Base-by-base conservation (phyloP, 352 stramenopile species). In the Phytophthora ramorum region DNA sequence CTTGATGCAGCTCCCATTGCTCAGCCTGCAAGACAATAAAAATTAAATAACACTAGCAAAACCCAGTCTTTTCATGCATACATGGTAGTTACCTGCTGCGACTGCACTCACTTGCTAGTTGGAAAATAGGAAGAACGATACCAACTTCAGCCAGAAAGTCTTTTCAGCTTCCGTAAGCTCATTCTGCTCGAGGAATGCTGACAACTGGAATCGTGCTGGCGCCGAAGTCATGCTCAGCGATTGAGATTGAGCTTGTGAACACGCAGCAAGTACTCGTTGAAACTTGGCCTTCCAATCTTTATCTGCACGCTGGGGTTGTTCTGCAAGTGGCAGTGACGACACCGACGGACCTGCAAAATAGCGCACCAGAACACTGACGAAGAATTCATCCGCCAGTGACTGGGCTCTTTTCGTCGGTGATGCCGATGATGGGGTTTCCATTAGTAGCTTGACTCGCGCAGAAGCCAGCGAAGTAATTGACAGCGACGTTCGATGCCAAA, bases 71-170 rank as follows among this genome's bases (percentile, higher is more conserved):
- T 17, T 58, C 50, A 48, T 54, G 20, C 41, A 50, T 61, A 12
- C 7, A 34, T 30, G 28, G 28, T 10, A 34, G 28, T 34, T 28
- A 37, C 10, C 40, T 59, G 24, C 24, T 59, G 24, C 22, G 1
- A 7, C 8, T 41, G 14, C 20, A 17, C 17, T 38, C 32, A 12
- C 13, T 45, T 44, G 16, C 16, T 66, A 61, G 26, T 59, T 68
- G 24, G 73, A 73, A 74, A 87, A 85, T 19, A 87, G 69, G 69
- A 88, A 86, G 54, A 89, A 89, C 8, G 81, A 87, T 44, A 83
- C 71, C 37, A 90, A 48, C 47, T 83, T 78, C 20, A 87, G 54
- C 81, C 81, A 90, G 43, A 85, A 86, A 3, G 66, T 73, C 35
- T 77, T 80, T 34, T 87, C 77, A 7, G 44, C 63, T 45, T 69